These are phyloP conservation scores for Aeminium ludgeri DNA, from an alignment of 495 filamentous ascomycete genomes.

Conservation along the genomic window DNA sequence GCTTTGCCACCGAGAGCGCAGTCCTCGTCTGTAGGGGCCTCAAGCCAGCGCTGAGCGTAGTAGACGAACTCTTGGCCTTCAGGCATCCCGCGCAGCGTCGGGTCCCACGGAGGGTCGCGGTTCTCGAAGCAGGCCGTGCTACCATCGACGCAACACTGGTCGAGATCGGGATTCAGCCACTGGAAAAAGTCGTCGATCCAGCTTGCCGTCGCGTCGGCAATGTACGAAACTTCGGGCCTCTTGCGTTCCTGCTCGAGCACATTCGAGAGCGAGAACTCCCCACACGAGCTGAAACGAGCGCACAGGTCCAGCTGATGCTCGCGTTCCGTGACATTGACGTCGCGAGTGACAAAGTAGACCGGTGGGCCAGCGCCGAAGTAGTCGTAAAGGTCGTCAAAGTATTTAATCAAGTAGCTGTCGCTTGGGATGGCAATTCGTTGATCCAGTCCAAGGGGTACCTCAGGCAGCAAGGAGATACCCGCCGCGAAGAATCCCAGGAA, in stretches of 20 bases:
- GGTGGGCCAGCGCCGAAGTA: slow-evolving; percentile 88
- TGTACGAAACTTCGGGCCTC: slow-evolving; percentile 73
- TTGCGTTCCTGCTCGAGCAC: slow-evolving; percentile 86
- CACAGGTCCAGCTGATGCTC: slow-evolving; percentile 69
- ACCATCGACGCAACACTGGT: slow-evolving; percentile 53
- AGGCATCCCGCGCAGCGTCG: slow-evolving; percentile 77
- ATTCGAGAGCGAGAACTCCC: slow-evolving; percentile 67
- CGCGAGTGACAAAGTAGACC: slow-evolving; percentile 83
- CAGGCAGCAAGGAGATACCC: slow-evolving; percentile 65
- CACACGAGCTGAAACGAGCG: slow-evolving; percentile 76
- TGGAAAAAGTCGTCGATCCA: slow-evolving; percentile 95
- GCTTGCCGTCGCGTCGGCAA: slow-evolving; percentile 78
- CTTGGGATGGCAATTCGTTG: slow-evolving; percentile 86
- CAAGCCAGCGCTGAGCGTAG: slow-evolving; percentile 68
- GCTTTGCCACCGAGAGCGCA: slow-evolving; percentile 82
- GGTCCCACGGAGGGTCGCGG: slow-evolving; percentile 67
- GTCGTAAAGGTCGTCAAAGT: slow-evolving; percentile 85
- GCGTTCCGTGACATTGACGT: slow-evolving; percentile 59
- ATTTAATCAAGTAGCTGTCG: slow-evolving; percentile 81
- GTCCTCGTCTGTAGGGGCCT: slow-evolving; percentile 57
- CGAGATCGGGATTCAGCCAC: slow-evolving; percentile 78
- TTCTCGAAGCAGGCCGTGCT: slow-evolving; percentile 57
- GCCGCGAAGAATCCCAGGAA: slow-evolving; percentile 83
- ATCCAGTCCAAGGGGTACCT: slow-evolving; percentile 74
- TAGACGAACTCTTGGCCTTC: slow-evolving; percentile 75